A percentile compares a stretch with the other conserved stretches of the same genome.
Evolutionary conservation across 2,329 filamentous ascomycete species (phyloP).

Genomic region (Cladosporium cucumerinum): DNA sequence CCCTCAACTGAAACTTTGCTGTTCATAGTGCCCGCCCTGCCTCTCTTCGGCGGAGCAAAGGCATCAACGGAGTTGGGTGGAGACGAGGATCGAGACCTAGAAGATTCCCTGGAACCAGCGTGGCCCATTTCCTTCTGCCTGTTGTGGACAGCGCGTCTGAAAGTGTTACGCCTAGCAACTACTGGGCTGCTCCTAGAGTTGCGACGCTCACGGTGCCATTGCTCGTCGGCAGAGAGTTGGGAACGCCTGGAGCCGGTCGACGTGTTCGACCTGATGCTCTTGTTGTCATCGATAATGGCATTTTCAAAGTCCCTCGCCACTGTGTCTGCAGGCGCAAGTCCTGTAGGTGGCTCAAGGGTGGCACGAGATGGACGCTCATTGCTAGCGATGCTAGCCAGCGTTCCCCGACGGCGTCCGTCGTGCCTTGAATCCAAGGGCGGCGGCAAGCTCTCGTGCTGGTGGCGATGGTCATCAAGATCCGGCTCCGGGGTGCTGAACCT

Average conservation of each 20-base stretch:
- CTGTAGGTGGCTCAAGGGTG: constrained; percentile 41
- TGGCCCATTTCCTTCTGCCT: constrained; percentile 22
- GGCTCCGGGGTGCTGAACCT: constrained; percentile 72
- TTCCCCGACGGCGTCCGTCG: constrained; percentile 59
- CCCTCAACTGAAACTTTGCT: constrained; percentile 57
- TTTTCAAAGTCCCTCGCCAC: constrained; percentile 78
- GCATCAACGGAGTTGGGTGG: constrained; percentile 97
- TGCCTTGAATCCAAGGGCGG: constrained; percentile 48
- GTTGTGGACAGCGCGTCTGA: constrained; percentile 37
- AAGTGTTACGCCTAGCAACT: constrained; percentile 41
- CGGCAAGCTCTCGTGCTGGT: constrained; percentile 60
- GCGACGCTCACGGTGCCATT: constrained; percentile 32
- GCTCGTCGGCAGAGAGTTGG: constrained; percentile 26
- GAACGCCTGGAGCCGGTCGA: constrained; percentile 30
- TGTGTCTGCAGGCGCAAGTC: constrained; percentile 40
- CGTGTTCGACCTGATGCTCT: constrained; percentile 47
- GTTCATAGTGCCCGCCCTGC: constrained; percentile 67
- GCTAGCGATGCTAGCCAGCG: constrained; percentile 63
- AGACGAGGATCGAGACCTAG: constrained; percentile 66
- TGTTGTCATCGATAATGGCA: constrained; percentile 79
- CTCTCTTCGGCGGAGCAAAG: constrained; percentile 85
- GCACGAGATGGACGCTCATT: constrained; percentile 45
- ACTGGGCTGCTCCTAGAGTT: constrained; percentile 34
- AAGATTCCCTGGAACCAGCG: constrained; percentile 30
- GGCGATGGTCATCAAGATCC: constrained; percentile 83